These are phyloP conservation scores for Entamoeba invadens DNA, from an alignment of 208 protist species.

Conservation along the genomic window DNA sequence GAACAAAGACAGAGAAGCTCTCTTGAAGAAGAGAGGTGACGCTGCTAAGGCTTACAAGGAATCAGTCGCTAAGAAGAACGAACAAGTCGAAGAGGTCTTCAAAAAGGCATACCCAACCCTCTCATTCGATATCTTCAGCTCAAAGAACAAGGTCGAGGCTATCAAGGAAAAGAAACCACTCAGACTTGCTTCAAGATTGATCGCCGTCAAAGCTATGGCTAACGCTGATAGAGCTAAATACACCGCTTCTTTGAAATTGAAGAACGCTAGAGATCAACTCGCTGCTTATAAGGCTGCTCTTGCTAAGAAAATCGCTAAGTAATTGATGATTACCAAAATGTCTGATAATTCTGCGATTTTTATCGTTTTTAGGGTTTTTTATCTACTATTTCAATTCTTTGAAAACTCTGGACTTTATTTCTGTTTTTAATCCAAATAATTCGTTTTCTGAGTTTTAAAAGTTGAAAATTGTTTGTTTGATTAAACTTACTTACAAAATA, in stretches of 20 bases:
- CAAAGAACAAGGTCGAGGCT: not conserved
- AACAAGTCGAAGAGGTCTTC: not conserved
- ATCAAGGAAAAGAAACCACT: not conserved
- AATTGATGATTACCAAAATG: not conserved
- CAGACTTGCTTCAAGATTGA: not conserved
- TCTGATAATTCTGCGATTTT: too few relatives aligned
- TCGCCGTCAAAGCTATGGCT: not conserved
- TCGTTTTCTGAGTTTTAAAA: too few relatives aligned
- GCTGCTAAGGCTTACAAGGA: constrained; percentile 60
- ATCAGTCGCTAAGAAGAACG: not conserved
- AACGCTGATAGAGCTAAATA: not conserved
- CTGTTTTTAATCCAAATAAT: too few relatives aligned
- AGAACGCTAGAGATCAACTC: not conserved
- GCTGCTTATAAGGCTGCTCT: not conserved
- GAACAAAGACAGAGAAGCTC: constrained; percentile 81
- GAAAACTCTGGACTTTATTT: too few relatives aligned
- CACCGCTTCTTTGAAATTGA: not conserved
- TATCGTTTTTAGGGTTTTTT: too few relatives aligned
- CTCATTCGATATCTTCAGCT: not conserved
- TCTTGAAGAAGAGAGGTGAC: constrained; percentile 71
- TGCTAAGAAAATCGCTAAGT: constrained; percentile 1
- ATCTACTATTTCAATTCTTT: too few relatives aligned
- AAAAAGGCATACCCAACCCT: not conserved
- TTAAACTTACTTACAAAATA: too few relatives aligned
- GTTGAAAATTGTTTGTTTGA: too few relatives aligned